A percentile compares a stretch with the other conserved stretches of the same genome.
Evolutionary conservation across 805 yeast genomes (phyloP).

Genomic region (Candida jianshihensis): DNA sequence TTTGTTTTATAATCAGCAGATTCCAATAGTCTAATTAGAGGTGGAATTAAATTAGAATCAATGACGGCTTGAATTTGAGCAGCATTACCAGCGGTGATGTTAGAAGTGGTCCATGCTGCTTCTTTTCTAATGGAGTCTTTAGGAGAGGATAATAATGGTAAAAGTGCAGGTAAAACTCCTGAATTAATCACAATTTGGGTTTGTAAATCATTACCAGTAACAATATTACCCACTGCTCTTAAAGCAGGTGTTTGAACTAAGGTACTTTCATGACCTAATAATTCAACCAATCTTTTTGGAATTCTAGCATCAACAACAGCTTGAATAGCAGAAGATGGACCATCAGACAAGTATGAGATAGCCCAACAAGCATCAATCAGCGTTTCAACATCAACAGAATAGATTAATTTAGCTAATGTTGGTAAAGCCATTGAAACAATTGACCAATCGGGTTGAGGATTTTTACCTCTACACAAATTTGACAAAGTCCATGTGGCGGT

Average conservation of each 20-base stretch:
- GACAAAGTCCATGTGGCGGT: conserved; percentile 98
- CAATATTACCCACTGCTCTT: conserved; percentile 96
- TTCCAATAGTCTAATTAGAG: conserved; percentile 69
- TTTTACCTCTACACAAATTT: conserved; percentile 92
- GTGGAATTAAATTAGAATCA: conserved; percentile 90
- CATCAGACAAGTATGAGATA: conserved; percentile 89
- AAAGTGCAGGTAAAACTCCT: conserved; percentile 83
- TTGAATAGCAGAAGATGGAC: conserved; percentile 87
- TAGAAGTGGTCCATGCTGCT: conserved; percentile 98
- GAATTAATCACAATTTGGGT: conserved; percentile 92
- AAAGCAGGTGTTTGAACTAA: conserved; percentile 94
- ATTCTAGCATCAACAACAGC: conserved; percentile 95
- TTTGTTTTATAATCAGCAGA: conserved; percentile 92
- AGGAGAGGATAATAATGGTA: conserved; percentile 70
- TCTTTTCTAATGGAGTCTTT: conserved; percentile 94
- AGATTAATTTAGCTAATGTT: conserved; percentile 83
- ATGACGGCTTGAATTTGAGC: conserved; percentile 96
- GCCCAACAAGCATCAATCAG: conserved; percentile 99
- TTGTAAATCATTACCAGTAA: conserved; percentile 93
- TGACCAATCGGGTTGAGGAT: conserved; percentile 94
- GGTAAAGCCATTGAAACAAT: conserved; percentile 84
- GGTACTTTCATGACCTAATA: conserved; percentile 76
- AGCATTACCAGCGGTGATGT: conserved; percentile 94
- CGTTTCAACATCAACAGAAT: conserved; percentile 87
- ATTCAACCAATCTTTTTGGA: conserved; percentile 88